These are phyloP conservation scores for Mycosphaerella sp. DNA, from an alignment of 2,329 filamentous ascomycete genomes.

Conservation along the genomic window DNA sequence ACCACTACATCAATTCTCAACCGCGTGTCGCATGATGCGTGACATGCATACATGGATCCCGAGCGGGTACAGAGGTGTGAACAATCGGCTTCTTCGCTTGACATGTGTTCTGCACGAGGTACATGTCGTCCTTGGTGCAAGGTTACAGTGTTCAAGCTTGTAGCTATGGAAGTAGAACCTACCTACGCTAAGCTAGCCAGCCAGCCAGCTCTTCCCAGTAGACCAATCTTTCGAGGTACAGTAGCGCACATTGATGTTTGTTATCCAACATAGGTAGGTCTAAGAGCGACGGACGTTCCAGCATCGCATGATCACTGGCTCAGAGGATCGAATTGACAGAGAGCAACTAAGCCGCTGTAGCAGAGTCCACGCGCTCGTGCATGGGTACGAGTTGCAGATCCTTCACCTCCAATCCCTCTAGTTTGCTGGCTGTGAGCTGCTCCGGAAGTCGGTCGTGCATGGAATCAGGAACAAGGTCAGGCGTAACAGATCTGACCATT, in stretches of 20 bases:
- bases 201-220: neutral
- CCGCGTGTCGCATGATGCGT: too few relatives aligned
- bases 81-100: neutral
- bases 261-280: too few relatives aligned
- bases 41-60: too few relatives aligned
- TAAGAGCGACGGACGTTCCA: too few relatives aligned
- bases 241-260: neutral
- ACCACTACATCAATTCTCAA: too few relatives aligned
- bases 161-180: neutral
- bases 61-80: too few relatives aligned
- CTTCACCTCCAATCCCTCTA: constrained; percentile 29
- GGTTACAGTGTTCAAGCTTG: neutral
- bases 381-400: constrained; percentile 31
- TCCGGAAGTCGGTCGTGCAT: constrained; percentile 32
- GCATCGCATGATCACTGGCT: neutral
- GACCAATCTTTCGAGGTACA: neutral
- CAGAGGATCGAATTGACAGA: constrained; percentile 3
- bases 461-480: constrained; percentile 34
- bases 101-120: neutral
- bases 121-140: neutral
- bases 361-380: constrained; percentile 33
- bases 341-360: constrained; percentile 10
- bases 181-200: neutral
- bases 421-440: neutral
- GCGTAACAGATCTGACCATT: constrained; percentile 27